Percentiles rank a stretch among this genome's conserved stretches.
phyloP scores from a whole-genome alignment of 768 basidiomycete genomes.

The Phlebiopsis gigantea region DNA sequence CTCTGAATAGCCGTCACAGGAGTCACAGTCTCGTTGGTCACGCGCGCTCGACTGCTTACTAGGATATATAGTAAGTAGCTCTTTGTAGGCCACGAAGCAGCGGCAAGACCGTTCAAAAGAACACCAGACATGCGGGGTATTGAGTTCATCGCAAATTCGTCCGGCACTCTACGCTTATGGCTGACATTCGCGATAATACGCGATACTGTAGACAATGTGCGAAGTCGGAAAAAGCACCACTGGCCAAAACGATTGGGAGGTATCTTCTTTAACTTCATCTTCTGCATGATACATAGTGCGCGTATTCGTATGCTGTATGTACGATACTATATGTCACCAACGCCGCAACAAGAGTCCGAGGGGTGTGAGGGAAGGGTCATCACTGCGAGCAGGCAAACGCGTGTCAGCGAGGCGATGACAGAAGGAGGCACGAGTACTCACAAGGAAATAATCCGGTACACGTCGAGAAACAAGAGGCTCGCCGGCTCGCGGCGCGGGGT shows the following conservation, averaged over 20 bases:
- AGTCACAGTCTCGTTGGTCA: background rate
- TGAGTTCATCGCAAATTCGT: too few relatives aligned
- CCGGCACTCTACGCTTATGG: too few relatives aligned
- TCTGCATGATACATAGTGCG: slow-evolving; percentile 22
- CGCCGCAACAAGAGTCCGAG: slow-evolving; percentile 11
- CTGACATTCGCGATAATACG: too few relatives aligned
- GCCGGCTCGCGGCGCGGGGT: slow-evolving; percentile 97
- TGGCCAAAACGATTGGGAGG: too few relatives aligned
- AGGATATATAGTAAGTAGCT: too few relatives aligned
- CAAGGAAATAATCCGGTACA: slow-evolving; percentile 92
- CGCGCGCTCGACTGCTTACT: background rate
- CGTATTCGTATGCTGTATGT: slow-evolving; percentile 24
- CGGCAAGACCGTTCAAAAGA: too few relatives aligned
- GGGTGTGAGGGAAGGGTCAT: slow-evolving; percentile 13
- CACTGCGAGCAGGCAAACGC: slow-evolving; percentile 15
- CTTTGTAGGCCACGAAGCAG: too few relatives aligned
- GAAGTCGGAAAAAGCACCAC: too few relatives aligned
- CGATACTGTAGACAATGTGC: too few relatives aligned
- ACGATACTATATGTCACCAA: slow-evolving; percentile 23
- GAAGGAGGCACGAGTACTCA: slow-evolving; percentile 31
- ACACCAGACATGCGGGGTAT: too few relatives aligned
- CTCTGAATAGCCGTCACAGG: slow-evolving; percentile 1
- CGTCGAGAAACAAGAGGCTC: slow-evolving; percentile 96
- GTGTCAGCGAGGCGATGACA: background rate
- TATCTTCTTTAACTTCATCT: slow-evolving; percentile 11